Percentiles rank a stretch among this genome's conserved stretches.
Conservation (phyloP, 108 stramenopile genomes). For the Schizochytrium sp. region DNA sequence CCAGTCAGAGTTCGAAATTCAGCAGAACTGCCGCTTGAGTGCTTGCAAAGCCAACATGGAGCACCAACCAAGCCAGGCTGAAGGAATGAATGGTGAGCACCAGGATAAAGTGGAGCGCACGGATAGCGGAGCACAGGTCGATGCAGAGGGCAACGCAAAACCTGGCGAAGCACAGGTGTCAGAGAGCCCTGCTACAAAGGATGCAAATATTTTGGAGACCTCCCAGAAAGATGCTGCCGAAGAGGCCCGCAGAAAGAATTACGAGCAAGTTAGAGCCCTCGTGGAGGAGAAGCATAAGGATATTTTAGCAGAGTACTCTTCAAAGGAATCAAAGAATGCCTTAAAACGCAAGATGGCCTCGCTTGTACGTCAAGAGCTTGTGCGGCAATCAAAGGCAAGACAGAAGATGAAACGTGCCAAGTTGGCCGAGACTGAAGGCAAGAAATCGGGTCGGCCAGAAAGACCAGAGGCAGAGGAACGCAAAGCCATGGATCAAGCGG, state of each 20-base stretch:
- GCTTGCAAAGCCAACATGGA: too few relatives aligned
- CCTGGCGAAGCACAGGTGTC: too few relatives aligned
- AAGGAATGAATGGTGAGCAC: too few relatives aligned
- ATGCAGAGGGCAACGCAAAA: too few relatives aligned
- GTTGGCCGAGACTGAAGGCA: too few relatives aligned
- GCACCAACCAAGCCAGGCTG: too few relatives aligned
- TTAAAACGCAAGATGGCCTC: slow-evolving; percentile 10
- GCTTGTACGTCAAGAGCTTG: neutral
- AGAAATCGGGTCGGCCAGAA: neutral
- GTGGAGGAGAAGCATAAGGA: slow-evolving; percentile 21
- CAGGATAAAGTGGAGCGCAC: too few relatives aligned
- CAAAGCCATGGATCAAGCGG: slow-evolving; percentile 3
- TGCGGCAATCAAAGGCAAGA: neutral
- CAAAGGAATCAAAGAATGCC: slow-evolving; percentile 47
- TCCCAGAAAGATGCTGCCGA: neutral
- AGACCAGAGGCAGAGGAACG: neutral
- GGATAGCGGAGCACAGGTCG: too few relatives aligned
- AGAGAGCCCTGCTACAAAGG: too few relatives aligned
- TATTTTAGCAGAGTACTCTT: neutral
- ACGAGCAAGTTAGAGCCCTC: neutral
- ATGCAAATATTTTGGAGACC: too few relatives aligned
- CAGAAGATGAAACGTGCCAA: neutral
- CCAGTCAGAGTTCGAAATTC: too few relatives aligned
- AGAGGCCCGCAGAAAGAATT: neutral
- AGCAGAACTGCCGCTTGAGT: too few relatives aligned